These are phyloP conservation scores for Fistulinella staudtii DNA, from an alignment of 1,284 basidiomycete genomes.

Conservation along the genomic window DNA sequence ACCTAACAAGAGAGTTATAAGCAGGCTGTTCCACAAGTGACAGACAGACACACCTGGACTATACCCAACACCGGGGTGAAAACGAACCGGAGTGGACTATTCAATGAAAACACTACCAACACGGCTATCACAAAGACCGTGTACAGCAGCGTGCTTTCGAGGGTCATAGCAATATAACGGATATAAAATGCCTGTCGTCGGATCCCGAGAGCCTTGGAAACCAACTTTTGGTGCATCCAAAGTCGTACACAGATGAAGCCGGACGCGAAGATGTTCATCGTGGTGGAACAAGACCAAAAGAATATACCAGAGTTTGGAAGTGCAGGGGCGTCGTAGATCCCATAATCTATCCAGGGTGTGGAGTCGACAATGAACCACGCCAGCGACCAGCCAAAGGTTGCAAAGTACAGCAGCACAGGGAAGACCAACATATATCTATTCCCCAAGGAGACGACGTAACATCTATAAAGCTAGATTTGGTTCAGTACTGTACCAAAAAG, in stretches of 20 bases:
- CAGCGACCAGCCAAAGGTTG: slow-evolving; percentile 13
- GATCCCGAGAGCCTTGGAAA: slow-evolving; percentile 8
- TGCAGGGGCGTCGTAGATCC: not conserved
- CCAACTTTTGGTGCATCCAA: slow-evolving; percentile 12
- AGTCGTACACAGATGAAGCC: slow-evolving; percentile 17
- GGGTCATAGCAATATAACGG: slow-evolving; percentile 23
- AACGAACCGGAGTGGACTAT: slow-evolving; percentile 16
- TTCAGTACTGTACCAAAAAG: not conserved
- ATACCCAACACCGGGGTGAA: slow-evolving; percentile 20
- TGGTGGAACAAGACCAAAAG: slow-evolving; percentile 18
- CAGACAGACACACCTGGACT: slow-evolving; percentile 16
- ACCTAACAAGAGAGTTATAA: not conserved
- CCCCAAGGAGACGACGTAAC: slow-evolving; percentile 19
- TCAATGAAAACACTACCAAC: slow-evolving; percentile 12
- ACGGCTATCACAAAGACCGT: slow-evolving; percentile 12
- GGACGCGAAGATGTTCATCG: slow-evolving; percentile 15
- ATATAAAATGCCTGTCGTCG: slow-evolving; percentile 19
- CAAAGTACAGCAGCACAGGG: slow-evolving; percentile 15
- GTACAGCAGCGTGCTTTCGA: slow-evolving; percentile 25
- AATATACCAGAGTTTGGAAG: no score
- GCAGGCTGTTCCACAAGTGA: not conserved
- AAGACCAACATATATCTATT: not conserved
- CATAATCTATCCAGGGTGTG: slow-evolving; percentile 11
- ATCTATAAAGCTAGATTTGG: slow-evolving; percentile 22
- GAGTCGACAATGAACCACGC: slow-evolving; percentile 14